Evolutionary conservation across 116 monocot species (phyloP).

Genomic region (Trichopus zeylanicus): DNA sequence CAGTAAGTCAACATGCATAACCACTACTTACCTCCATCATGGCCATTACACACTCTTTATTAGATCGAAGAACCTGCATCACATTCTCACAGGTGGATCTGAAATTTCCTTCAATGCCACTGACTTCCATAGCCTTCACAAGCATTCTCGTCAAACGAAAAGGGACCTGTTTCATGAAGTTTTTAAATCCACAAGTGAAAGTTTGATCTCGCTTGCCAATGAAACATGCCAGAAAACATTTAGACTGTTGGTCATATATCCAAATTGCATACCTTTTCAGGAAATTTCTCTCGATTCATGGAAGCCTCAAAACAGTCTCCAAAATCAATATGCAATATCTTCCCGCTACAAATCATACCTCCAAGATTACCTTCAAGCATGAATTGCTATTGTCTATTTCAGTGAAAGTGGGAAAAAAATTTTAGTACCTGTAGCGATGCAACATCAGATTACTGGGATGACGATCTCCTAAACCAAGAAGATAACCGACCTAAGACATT

Average conservation of each 20-base stretch:
- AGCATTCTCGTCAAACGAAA: conserved; percentile 99
- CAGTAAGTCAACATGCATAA: not conserved
- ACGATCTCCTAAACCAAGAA: conserved; percentile 93
- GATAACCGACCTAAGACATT: conserved; percentile 76
- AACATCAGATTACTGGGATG: conserved; percentile 99
- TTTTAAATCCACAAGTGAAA: not conserved
- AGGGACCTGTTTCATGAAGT: conserved; percentile 72
- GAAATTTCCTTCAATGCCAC: conserved; percentile 98
- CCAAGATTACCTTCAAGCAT: not conserved
- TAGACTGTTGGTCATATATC: not conserved
- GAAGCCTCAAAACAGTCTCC: conserved; percentile 99
- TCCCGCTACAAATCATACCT: conserved; percentile 52
- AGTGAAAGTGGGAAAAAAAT: not conserved
- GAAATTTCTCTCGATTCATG: conserved; percentile 98
- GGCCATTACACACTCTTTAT: conserved; percentile 98
- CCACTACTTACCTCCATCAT: conserved; percentile 89
- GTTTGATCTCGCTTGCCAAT: not conserved
- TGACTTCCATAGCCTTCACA: conserved; percentile 99
- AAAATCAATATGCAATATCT: conserved; percentile 99
- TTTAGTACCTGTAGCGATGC: conserved; percentile 72
- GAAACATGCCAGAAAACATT: not conserved
- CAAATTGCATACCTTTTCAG: conserved; percentile 53
- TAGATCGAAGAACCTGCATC: conserved; percentile 94
- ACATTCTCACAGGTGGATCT: conserved; percentile 99
- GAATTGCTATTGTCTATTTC: not conserved